Conservation (phyloP, 176 grass and related monocot species). For the Themeda triandra region DNA sequence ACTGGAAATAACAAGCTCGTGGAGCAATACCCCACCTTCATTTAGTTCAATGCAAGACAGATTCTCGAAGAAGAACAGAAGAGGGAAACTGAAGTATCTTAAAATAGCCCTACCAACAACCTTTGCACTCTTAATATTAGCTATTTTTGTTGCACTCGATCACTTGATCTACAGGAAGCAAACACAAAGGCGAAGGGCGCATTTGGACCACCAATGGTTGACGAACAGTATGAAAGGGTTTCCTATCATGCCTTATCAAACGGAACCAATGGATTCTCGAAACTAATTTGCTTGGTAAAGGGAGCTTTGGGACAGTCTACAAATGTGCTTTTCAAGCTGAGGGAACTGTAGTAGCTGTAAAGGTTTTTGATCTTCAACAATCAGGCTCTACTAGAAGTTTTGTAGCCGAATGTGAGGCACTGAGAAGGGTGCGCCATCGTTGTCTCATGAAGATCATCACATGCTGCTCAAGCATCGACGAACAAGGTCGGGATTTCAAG, state of each 20-base stretch:
- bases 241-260: no score
- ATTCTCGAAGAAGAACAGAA: no score
- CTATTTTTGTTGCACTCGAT: neutral
- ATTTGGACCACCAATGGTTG: no score
- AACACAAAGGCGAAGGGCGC: no score
- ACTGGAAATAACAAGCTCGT: conserved; percentile 8
- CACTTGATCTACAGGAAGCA: neutral
- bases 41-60: neutral
- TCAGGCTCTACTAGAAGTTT: conserved; percentile 26
- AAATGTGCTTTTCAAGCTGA: neutral
- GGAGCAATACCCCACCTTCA: conserved; percentile 25
- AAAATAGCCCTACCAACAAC: neutral
- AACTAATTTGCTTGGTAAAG: conserved; percentile 3
- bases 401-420: conserved; percentile 15
- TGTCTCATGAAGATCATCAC: conserved; percentile 29
- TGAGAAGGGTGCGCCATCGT: neutral
- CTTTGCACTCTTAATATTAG: neutral
- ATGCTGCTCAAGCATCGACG: conserved; percentile 13
- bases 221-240: no score
- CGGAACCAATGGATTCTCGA: conserved; percentile 16
- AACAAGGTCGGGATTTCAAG: conserved; percentile 25
- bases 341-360: neutral
- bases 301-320: neutral
- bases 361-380: conserved; percentile 30
- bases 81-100: neutral